A percentile compares a stretch with the other conserved stretches of the same genome.
Evolutionary conservation across 176 grass and related monocot species (phyloP).

Genomic region (Cocos nucifera): DNA sequence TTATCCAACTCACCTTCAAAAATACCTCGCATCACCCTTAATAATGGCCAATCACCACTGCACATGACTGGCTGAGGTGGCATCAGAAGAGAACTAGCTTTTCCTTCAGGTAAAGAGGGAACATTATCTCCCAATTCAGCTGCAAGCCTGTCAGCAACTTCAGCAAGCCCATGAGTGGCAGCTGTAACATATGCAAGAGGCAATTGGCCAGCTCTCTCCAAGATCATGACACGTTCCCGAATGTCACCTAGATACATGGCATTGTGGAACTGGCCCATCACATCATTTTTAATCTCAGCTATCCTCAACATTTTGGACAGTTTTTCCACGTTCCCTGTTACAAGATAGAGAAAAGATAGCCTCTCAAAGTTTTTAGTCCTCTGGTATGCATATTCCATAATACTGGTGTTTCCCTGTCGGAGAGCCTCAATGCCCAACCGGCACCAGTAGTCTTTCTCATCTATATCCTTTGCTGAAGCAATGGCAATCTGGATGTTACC

Average conservation of each 20-base stretch:
- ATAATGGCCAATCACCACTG: conserved; percentile 81
- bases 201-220: conserved; percentile 84
- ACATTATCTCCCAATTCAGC: conserved; percentile 80
- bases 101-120: conserved; percentile 63
- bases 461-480: conserved; percentile 88
- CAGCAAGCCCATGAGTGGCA: conserved; percentile 71
- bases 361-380: conserved; percentile 90
- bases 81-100: conserved; percentile 50
- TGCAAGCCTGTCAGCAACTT: conserved; percentile 69
- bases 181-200: conserved; percentile 91
- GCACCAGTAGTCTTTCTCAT: conserved; percentile 95
- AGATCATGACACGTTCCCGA: conserved; percentile 66
- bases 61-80: conserved; percentile 62
- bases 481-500: conserved; percentile 92
- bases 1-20: conserved; percentile 81
- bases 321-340: conserved; percentile 77
- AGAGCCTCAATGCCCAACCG: conserved; percentile 79
- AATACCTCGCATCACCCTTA: conserved; percentile 83
- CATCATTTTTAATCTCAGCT: conserved; percentile 70
- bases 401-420: conserved; percentile 77
- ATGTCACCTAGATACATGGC: conserved; percentile 80
- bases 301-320: conserved; percentile 78
- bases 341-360: conserved; percentile 84
- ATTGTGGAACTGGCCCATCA: conserved; percentile 92
- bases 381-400: conserved; percentile 88